Conservation (phyloP, 2,329 filamentous ascomycete species). For the Septoria linicola region DNA sequence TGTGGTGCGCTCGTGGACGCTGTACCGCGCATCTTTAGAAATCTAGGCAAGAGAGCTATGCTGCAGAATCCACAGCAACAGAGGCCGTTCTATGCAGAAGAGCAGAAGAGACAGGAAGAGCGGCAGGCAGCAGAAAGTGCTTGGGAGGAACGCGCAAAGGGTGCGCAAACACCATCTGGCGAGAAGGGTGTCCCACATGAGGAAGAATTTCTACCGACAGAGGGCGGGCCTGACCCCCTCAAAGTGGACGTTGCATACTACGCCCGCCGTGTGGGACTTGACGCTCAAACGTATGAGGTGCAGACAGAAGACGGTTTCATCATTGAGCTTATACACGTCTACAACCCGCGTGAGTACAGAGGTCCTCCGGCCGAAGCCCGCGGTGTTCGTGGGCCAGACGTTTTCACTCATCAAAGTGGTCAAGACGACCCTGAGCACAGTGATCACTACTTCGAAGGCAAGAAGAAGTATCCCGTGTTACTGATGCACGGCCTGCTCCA, state of each 20-base stretch:
- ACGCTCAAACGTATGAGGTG: slow-evolving; percentile 78
- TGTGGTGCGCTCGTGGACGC: slow-evolving; percentile 69
- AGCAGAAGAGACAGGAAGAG: slow-evolving; percentile 57
- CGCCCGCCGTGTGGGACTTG: slow-evolving; percentile 79
- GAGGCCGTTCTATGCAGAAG: slow-evolving; percentile 72
- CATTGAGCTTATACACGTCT: slow-evolving; percentile 84
- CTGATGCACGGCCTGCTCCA: slow-evolving; percentile 88
- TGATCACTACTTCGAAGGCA: slow-evolving; percentile 11
- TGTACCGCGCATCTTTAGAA: slow-evolving; percentile 54
- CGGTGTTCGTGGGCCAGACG: slow-evolving; percentile 57
- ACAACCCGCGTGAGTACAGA: slow-evolving; percentile 71
- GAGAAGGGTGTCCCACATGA: slow-evolving; percentile 42
- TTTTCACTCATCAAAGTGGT: slow-evolving; percentile 48
- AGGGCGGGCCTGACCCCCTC: slow-evolving; percentile 77
- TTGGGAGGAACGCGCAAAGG: slow-evolving; percentile 59
- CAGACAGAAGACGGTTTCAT: slow-evolving; percentile 94
- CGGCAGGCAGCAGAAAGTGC: slow-evolving; percentile 58
- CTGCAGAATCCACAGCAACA: slow-evolving; percentile 59
- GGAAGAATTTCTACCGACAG: slow-evolving; percentile 68
- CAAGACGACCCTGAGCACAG: too few relatives aligned
- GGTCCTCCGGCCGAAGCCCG: slow-evolving; percentile 52
- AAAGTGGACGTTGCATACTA: slow-evolving; percentile 79
- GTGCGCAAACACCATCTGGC: slow-evolving; percentile 46
- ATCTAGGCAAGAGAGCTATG: slow-evolving; percentile 55
- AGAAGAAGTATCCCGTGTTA: slow-evolving; percentile 74